Evolutionary conservation across 176 grass and related monocot genomes (phyloP), one percentile per base, ranked within the genome.

Genomic region (Oryza glaberrima): DNA sequence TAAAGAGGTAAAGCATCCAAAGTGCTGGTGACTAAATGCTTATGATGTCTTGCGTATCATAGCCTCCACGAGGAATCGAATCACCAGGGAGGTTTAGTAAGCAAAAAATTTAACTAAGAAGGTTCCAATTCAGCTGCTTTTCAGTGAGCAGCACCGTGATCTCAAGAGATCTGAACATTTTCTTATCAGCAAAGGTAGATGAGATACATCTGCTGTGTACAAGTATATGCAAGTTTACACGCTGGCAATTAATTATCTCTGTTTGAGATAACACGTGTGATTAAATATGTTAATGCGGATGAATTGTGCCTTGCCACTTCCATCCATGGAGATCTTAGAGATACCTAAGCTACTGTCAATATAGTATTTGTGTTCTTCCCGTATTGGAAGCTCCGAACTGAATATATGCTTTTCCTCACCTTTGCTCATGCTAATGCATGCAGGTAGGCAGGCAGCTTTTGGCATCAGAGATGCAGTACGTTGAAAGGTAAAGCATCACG

Each of bases 401-500:
- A 75, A 75, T 75, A 75, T 54, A 75, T 75, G 6, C 73, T 51
- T 75, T 30, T 51, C 47, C 47, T 75, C 26, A 38, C 44, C 54
- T 6, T 28, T 52, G 25, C 25, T 75, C 47, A 48, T 75, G 46
- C 9, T 34, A 32, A 32, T 36, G 35, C 35, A 36, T 51, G 9
- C 13, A 52, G 2, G 6, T 23, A 52, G 5, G 6, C 44, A 8
- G 43, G 46, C 41, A 49, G 71, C n/a, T 56, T 75, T 75, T 23
- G 25, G 73, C 49, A 75, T 75, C 47, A 54, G 73, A 75, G 73
- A 75, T 75, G 73, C 73, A 54, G 45, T 54, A 47, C 73, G 7
- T 56, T 17, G 25, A 35, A 75, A 30, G 61, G 85, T 81, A 81
- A 87, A 87, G 85, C 61, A 86, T 86, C 68, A 65, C 11, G 5